phyloP scores from a whole-genome alignment of 257 asterid genomes.

The Forsythia viridissima region DNA sequence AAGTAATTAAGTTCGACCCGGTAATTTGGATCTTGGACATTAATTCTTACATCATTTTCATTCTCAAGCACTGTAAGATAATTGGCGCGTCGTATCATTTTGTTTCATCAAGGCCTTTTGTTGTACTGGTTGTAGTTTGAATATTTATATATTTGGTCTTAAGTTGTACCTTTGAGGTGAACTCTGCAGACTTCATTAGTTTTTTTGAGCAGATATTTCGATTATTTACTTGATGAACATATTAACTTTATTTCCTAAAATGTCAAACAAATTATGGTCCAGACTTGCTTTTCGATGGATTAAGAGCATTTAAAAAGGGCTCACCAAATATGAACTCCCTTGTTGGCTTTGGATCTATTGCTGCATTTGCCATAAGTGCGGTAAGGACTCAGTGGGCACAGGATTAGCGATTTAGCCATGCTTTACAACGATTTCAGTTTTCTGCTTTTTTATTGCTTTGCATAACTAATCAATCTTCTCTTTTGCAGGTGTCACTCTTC shows the following conservation, averaged over 20 bases:
- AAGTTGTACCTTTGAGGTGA: neutral
- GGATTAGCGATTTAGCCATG: conserved; percentile 24
- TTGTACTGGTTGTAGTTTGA: neutral
- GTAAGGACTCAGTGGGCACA: conserved; percentile 47
- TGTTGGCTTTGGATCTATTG: conserved; percentile 96
- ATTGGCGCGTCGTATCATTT: neutral
- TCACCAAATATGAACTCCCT: conserved; percentile 99
- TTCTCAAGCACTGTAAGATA: neutral
- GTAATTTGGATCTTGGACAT: no score
- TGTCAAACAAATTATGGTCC: conserved; percentile 27
- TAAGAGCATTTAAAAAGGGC: conserved; percentile 77
- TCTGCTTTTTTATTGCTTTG: conserved; percentile 18
- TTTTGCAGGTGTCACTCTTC: conserved; percentile 74
- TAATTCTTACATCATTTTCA: neutral
- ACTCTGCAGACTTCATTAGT: neutral
- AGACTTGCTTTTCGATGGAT: conserved; percentile 91
- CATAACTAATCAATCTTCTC: conserved; percentile 18
- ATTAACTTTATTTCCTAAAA: conserved; percentile 17
- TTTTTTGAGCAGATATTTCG: neutral
- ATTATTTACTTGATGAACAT: neutral
- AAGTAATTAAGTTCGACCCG: no score
- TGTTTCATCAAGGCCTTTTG: neutral
- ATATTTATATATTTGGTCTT: neutral
- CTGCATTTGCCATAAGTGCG: conserved; percentile 92
- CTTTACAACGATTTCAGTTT: conserved; percentile 12